Base-by-base conservation (phyloP, 192 early-diverging fungal species). In the Glomus cerebriforme region DNA sequence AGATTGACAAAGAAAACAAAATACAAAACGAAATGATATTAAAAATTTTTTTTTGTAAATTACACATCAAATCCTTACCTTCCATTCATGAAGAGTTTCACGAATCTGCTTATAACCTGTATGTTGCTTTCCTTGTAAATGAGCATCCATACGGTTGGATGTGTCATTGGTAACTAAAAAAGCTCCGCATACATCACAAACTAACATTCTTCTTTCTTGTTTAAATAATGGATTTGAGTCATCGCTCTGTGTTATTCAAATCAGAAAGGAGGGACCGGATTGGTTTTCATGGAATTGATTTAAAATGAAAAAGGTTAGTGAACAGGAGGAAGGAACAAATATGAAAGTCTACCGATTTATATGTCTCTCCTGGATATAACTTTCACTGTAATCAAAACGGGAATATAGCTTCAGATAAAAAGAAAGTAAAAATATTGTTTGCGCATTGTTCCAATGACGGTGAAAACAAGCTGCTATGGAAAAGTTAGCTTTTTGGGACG, bases 51-150 rank as follows among this genome's bases (percentile, higher is more conserved):
- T 37, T 43, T 43, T 43, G 39, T 43, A 43, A 43, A 10, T 43
- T 43, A 3, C 39, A 10, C 39, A 8, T 31, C 19, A 49, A 73
- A 79, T 70, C 65, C 76, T 78, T 83, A 85, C 82, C 77, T 88
- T 88, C 79, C 85, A 86, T 73, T 93, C 91, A 78, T 93, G 91
- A 59, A 92, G 85, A 19, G 93, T 91, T 66, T 91, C 88, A 67
- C 93, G 89, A 59, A 96, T 93, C 60, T 88, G 90, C 27, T 91
- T 84, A 81, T 95, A 96, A 2, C 95, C 95, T 68, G 89, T 86
- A 81, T 96, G 95, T 82, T 96, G 95, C 80, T 95, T 95, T 37
- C 95, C 95, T 45, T 92, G 89, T 47, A 92, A 86, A 82, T 96
- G 95, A 37, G 94, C 93, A 76, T 93, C 92, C 81, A 94, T 85